Evolutionary conservation across 2,329 filamentous ascomycete species (phyloP), one percentile per base, ranked within the genome.

Genomic region (Penicillium italicum): DNA sequence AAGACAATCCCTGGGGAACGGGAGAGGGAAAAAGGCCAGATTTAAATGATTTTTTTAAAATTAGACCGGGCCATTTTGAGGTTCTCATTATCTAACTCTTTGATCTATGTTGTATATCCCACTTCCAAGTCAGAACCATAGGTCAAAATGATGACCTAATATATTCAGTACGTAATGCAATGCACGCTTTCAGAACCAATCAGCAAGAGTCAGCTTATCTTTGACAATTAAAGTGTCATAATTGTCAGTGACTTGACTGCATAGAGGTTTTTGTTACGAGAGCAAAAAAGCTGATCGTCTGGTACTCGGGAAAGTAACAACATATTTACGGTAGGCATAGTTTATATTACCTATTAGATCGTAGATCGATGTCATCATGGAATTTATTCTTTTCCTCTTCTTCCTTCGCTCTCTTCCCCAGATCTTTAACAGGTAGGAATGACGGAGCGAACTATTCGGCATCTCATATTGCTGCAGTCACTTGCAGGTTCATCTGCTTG

Each of bases 121-220:
- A 8, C 33, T 24, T 26, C 28, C 28, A 12, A 24, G 45, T n/a
- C 1, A 10, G 16, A 10, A 38, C 30, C 12, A 6, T 38, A 22
- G 5, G 4, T 37, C 11, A 22, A 24, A 22, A 31, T 41, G 53
- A 49, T 55, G 53, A 55, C 47, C 33, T 55, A 55, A 47, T n/a
- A 38, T 58, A 59, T 51, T 43, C 60, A 61, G 65, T 71, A 72
- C 69, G 70, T 73, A 73, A 73, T 72, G 60, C 55, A 48, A 64
- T 58, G 59, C 57, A 46, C 53, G 59, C 45, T 57, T 57, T 48
- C 48, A 34, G 41, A 28, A 50, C 71, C 70, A 73, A 72, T 72
- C 67, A 72, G 58, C 26, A 41, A 11, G 14, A 5, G 8, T 16
- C 40, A 16, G 31, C 69, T 73, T 73, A 73, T 73, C 70, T 61